These are phyloP conservation scores for Bauhinia variegata DNA, from an alignment of 306 rosid genomes.

Conservation along the genomic window DNA sequence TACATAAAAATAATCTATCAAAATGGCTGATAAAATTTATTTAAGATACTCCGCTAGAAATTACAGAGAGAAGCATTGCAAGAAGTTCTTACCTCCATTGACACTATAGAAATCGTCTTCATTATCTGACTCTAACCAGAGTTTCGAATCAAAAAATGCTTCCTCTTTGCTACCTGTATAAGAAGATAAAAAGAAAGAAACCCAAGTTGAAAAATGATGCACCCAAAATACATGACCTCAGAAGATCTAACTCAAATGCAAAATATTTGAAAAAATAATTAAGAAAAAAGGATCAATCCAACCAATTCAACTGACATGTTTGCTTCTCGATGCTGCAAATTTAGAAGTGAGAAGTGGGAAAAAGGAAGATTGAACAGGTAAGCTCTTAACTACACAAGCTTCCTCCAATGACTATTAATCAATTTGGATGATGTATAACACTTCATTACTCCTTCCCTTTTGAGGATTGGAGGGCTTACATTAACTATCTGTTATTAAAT, in stretches of 20 bases:
- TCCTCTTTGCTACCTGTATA: slow-evolving; percentile 83
- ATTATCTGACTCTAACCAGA: slow-evolving; percentile 90
- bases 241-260: not conserved
- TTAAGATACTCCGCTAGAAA: slow-evolving; percentile 19
- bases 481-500: slow-evolving; percentile 21
- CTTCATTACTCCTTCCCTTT: slow-evolving; percentile 3
- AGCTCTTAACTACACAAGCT: not conserved
- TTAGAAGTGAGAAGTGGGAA: not conserved
- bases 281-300: no score
- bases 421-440: not conserved
- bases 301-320: not conserved
- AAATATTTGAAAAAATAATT: slow-evolving; percentile 2
- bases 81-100: slow-evolving; percentile 80
- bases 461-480: not conserved
- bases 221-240: not conserved
- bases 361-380: not conserved
- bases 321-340: slow-evolving; percentile 19
- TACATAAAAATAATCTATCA: not conserved
- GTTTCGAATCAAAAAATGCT: slow-evolving; percentile 73
- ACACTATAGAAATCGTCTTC: slow-evolving; percentile 92
- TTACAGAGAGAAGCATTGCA: slow-evolving; percentile 29
- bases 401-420: not conserved
- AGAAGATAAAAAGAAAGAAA: slow-evolving; percentile 1
- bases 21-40: slow-evolving; percentile 7
- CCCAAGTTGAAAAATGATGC: slow-evolving; percentile 15